phyloP scores from a whole-genome alignment of 2,329 filamentous ascomycete genomes.

The Colletotrichum tropicicola region DNA sequence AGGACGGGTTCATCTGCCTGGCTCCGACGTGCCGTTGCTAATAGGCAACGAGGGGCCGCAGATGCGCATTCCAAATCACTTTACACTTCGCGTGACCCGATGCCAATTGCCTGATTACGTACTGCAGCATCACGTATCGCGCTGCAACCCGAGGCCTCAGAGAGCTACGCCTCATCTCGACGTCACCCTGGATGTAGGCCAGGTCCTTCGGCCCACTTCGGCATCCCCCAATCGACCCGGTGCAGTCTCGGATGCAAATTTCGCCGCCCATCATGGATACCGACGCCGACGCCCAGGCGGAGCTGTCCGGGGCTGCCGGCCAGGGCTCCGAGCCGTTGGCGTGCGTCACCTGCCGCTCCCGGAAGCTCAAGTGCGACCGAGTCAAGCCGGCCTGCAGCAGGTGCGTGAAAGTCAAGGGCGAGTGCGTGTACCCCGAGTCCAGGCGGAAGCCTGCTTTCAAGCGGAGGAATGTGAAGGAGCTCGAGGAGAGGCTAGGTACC shows the following conservation, averaged over 20 bases:
- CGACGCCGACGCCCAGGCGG: slow-evolving; percentile 25
- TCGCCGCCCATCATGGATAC: slow-evolving; percentile 30
- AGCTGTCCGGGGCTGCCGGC: slow-evolving; percentile 14
- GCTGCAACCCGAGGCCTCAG: not conserved
- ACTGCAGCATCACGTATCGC: not conserved
- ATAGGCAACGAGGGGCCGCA: not conserved
- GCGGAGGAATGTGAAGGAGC: slow-evolving; percentile 87
- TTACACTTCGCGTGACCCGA: not conserved
- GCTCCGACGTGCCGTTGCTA: not conserved
- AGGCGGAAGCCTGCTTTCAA: slow-evolving; percentile 89
- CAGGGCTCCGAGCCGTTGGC: slow-evolving; percentile 65
- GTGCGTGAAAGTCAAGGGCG: slow-evolving; percentile 77
- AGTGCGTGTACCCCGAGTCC: slow-evolving; percentile 90
- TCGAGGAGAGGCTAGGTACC: slow-evolving; percentile 87
- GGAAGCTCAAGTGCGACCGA: slow-evolving; percentile 90
- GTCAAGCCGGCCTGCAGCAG: slow-evolving; percentile 81
- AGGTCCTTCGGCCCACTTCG: slow-evolving; percentile 18
- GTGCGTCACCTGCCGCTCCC: slow-evolving; percentile 82
- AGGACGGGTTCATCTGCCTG: slow-evolving; percentile 1
- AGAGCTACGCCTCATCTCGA: no score
- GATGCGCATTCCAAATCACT: not conserved
- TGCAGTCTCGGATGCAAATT: not conserved
- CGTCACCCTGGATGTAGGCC: not conserved
- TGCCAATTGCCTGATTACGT: not conserved
- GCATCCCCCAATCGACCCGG: not conserved